Base-by-base conservation (phyloP, 495 filamentous ascomycete species). In the Xylaria castorea region DNA sequence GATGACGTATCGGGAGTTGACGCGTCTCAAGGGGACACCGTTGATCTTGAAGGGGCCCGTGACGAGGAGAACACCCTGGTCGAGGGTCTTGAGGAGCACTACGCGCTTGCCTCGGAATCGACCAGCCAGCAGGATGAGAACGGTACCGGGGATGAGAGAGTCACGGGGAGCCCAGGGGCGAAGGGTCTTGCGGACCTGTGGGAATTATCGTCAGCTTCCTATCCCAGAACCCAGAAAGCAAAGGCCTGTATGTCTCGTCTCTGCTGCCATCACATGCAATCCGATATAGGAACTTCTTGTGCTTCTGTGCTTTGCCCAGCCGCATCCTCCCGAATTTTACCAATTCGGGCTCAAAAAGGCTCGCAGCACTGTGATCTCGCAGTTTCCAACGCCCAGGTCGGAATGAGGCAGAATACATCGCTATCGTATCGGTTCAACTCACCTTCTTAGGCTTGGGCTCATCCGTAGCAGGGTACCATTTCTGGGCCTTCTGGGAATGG, bases 91-190 rank as follows among this genome's bases (percentile, higher is more conserved):
- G 83, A 99, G 93, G 84, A 97, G 94, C 81, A 99, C 88, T 80
- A 99, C 97, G 82, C 97, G 97, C 93, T 98, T 98, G 88, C 97
- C 97, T 80, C 97, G 96, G 93, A 98, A 99, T 81, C 97, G 96
- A 80, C 97, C 97, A 85, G 97, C 96, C 80, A 99, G 93, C 83
- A 99, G 93, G 85, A 99, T 98, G 80, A 99, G 91, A 80, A 98
- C 88, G 82, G 93, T 91, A 83, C 97, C 97, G 82, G 96, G 97
- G 82, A 91, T 87, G 79, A 99, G 95, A 74, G 92, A 91, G 77
- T 91, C 84, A 77, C 97, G 95, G 76, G 93, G 88, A 83, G 93
- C 91, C 80, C 94, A 89, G 71, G 94, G 87, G 76, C 93, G 94
- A 82, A 94, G 84, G 76, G 94, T 86, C 90, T 99, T 99, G 91